phyloP scores from a whole-genome alignment of 2,329 filamentous ascomycete species.

The Colletotrichum endophyticum region DNA sequence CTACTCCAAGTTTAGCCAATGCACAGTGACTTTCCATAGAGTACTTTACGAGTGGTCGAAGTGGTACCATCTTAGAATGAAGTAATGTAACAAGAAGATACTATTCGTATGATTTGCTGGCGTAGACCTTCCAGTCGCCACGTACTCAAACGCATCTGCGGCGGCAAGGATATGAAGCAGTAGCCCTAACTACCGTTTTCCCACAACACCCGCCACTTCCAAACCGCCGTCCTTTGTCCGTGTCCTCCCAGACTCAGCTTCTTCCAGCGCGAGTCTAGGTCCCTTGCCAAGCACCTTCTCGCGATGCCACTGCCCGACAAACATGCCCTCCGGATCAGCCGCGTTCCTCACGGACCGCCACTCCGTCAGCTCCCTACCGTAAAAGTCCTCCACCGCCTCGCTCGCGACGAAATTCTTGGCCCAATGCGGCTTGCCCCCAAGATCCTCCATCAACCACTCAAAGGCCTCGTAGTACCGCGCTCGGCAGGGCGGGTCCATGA shows the following conservation, averaged over 20 bases:
- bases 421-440: conserved; percentile 86
- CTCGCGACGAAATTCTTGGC: conserved; percentile 84
- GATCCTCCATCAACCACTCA: conserved; percentile 86
- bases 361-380: conserved; percentile 68
- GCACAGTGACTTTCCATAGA: neutral
- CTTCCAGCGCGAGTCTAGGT: conserved; percentile 38
- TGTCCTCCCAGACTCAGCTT: conserved; percentile 31
- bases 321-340: conserved; percentile 83
- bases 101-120: neutral
- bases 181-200: neutral
- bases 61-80: neutral
- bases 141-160: neutral
- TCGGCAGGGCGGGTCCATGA: conserved; percentile 76
- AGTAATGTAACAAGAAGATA: neutral
- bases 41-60: neutral
- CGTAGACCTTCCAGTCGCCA: neutral
- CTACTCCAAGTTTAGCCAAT: neutral
- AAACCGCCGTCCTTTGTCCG: conserved; percentile 3
- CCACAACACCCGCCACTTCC: neutral
- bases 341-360: conserved; percentile 74
- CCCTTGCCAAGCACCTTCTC: conserved; percentile 61
- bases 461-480: conserved; percentile 87
- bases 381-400: conserved; percentile 66
- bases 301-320: conserved; percentile 89
- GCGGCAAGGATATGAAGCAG: neutral